phyloP scores from a whole-genome alignment of 257 asterid genomes.

The Solanum acaule region DNA sequence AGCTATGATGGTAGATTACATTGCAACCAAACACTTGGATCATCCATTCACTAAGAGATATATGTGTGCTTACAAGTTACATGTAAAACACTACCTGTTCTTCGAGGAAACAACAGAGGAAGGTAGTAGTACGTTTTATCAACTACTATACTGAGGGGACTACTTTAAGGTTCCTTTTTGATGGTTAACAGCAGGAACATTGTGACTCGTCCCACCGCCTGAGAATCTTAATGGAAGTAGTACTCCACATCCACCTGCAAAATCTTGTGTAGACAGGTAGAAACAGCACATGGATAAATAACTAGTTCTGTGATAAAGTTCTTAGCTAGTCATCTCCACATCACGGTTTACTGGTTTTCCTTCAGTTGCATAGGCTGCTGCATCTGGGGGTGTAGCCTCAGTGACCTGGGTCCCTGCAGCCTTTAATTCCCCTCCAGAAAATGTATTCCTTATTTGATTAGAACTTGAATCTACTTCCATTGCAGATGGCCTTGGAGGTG shows the following conservation, averaged over 20 bases:
- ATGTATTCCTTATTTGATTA: constrained; percentile 28
- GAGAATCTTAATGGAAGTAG: not conserved
- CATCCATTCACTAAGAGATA: not conserved
- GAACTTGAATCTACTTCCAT: constrained; percentile 62
- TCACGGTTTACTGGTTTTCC: constrained; percentile 26
- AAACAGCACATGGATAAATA: not conserved
- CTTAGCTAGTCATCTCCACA: constrained; percentile 30
- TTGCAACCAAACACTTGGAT: not conserved
- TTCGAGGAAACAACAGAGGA: not conserved
- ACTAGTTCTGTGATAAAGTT: not conserved
- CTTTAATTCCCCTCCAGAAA: constrained; percentile 28
- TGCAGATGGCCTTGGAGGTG: constrained; percentile 71
- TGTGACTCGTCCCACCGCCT: not conserved
- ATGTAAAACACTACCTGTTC: not conserved
- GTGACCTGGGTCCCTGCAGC: constrained; percentile 16
- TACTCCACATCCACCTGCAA: not conserved
- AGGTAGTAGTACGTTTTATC: not conserved
- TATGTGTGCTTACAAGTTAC: not conserved
- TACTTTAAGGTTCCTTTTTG: not conserved
- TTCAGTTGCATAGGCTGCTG: constrained; percentile 21
- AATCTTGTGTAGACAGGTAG: not conserved
- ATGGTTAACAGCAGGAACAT: not conserved
- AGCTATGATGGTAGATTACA: not conserved
- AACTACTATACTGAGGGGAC: not conserved
- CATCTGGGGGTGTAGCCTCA: constrained; percentile 16